Conservation (phyloP, 768 basidiomycete genomes). For the Hericium coralloides region DNA sequence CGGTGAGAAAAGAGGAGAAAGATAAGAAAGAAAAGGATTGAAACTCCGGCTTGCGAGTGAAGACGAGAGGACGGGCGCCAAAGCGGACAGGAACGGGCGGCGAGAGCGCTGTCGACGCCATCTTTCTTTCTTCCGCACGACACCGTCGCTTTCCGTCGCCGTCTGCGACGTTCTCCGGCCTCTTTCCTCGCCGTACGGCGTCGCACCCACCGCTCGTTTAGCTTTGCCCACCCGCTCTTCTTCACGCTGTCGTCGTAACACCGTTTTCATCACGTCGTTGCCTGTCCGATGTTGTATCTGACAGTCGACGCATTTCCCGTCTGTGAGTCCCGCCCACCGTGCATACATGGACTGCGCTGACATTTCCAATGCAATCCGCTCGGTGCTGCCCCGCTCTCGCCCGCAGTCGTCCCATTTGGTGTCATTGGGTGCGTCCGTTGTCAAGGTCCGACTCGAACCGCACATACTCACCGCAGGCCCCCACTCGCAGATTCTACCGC, state of each 20-base stretch:
- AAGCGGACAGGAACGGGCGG: background rate
- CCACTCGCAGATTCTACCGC: constrained; percentile 65
- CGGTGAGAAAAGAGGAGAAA: background rate
- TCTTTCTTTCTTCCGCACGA: background rate
- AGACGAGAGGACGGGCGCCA: no score
- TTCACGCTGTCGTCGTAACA: constrained; percentile 9
- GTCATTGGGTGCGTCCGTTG: constrained; percentile 60
- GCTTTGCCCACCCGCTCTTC: constrained; percentile 4
- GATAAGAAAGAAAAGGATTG: background rate
- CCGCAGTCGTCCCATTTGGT: constrained; percentile 78
- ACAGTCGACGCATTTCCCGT: constrained; percentile 88
- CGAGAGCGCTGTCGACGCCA: background rate
- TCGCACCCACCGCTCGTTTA: constrained; percentile 15
- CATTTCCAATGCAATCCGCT: constrained; percentile 2
- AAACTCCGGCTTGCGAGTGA: background rate
- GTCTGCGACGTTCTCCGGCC: background rate
- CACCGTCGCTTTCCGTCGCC: background rate
- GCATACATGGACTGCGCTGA: background rate
- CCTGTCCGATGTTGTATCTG: constrained; percentile 63
- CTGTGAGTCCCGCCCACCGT: constrained; percentile 45
- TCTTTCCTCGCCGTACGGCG: constrained; percentile 9
- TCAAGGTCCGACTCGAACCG: background rate
- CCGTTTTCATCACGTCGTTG: background rate
- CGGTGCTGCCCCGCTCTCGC: background rate
- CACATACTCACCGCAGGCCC: background rate